A percentile compares a stretch with the other conserved stretches of the same genome.
Evolutionary conservation across 768 basidiomycete species (phyloP).

Genomic region (Suillus tomentosus): DNA sequence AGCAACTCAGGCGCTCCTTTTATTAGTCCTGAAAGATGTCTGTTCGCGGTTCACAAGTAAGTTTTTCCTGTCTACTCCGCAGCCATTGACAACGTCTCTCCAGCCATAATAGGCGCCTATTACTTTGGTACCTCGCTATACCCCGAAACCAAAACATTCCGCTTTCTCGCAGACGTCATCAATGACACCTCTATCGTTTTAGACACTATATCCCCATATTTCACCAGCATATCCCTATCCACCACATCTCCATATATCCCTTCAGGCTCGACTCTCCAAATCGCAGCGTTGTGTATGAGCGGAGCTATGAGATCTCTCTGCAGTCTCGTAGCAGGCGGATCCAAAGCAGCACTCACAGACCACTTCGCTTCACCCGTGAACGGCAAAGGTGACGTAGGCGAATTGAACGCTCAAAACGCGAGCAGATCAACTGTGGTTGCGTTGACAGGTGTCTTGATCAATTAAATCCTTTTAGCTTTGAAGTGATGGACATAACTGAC

Average conservation of each 20-base stretch:
- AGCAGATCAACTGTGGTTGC: slow-evolving; percentile 74
- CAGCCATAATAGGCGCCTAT: slow-evolving; percentile 67
- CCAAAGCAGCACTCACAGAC: slow-evolving; percentile 67
- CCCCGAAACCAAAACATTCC: slow-evolving; percentile 72
- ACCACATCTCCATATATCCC: slow-evolving; percentile 36
- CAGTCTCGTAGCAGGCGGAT: slow-evolving; percentile 65
- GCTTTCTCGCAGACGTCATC: slow-evolving; percentile 65
- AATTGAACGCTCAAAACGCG: slow-evolving; percentile 70
- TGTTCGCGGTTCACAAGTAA: slow-evolving; percentile 65
- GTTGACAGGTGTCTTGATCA: slow-evolving; percentile 66
- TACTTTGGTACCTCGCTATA: slow-evolving; percentile 62
- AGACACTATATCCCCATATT: slow-evolving; percentile 60
- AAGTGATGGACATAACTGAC: neutral
- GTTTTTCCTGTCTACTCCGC: slow-evolving; percentile 20
- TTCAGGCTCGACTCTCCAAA: slow-evolving; percentile 39
- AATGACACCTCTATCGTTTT: slow-evolving; percentile 63
- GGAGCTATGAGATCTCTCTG: slow-evolving; percentile 61
- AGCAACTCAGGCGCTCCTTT: slow-evolving; percentile 62
- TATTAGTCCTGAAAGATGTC: slow-evolving; percentile 67
- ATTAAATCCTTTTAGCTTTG: slow-evolving; percentile 28
- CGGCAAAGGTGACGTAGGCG: slow-evolving; percentile 64
- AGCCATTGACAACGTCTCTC: neutral
- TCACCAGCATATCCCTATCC: slow-evolving; percentile 37
- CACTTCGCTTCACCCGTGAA: slow-evolving; percentile 59
- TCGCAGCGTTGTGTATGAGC: slow-evolving; percentile 56